Evolutionary conservation across 1,284 basidiomycete genomes (phyloP), one percentile per base, ranked within the genome.

Genomic region (Rhodotorula sp.): DNA sequence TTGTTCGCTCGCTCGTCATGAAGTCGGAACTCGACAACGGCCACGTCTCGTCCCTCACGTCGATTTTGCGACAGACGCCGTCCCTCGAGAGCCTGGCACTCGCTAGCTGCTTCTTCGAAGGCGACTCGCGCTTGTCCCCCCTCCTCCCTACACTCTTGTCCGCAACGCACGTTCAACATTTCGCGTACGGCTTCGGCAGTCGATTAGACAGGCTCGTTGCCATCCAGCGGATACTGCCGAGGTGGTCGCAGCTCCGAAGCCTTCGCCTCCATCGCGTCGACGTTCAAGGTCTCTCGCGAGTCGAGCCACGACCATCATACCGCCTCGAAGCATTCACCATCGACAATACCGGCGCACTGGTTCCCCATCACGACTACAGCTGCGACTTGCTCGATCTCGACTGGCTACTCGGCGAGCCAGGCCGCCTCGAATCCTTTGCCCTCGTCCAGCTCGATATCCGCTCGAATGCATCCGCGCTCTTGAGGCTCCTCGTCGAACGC

Each of bases 1-100:
- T 62, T 27, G 47, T 72, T 27, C 52, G 30, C 20, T 30, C 39
- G 24, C 62, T 72, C 62, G 59, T 47, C 47, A 55, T 51, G 17
- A 54, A 39, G 30, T 44, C 46, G 9, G 53, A 53, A 13, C 55
- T 32, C 30, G 67, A 68, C 49, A 19, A 30, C 6, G 59, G 64
- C n/a, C 64, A 68, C 44, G 47, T 55, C 2, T n/a, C 44, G 0
- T 56, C 51, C 13, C 52, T 68, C 20, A 29, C 59, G 19, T n/a
- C 15, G 5, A 53, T 68, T 32, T 54, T 66, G 27, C 30, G n/a
- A 24, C 1, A 27, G 0, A 7, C 27, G 7, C n/a, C 54, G 15
- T 15, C 47, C 19, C 60, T 72, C 39, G 15, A 48, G 19, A 47
- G 46, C 6, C 53, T 64, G 1, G 24, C 58, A 7, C 54, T 66